Base-by-base conservation (phyloP, 2,329 filamentous ascomycete genomes). In the Microsporum canis region DNA sequence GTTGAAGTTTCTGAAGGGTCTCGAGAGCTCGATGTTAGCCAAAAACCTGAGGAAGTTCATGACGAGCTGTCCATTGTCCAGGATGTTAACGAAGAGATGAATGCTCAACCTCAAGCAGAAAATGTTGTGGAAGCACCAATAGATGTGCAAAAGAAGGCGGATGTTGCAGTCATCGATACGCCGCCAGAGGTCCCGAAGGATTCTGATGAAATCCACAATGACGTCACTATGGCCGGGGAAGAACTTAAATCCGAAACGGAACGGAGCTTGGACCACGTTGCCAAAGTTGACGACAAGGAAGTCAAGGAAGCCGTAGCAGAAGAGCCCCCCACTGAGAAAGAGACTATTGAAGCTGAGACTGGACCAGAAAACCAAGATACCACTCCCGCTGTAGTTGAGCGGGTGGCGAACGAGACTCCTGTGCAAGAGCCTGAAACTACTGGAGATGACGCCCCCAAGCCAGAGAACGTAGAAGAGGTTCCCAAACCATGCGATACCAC, bases 231-330 rank as follows among this genome's bases (percentile, higher is more conserved):
- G 10, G 1, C 34, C 8, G 8, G 2, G 55, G 55, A 57, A 23
- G 55, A 57, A 57, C 33, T 33, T 39, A 57, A 57, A 57, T 41
- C 55, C 55, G 55, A 57, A 31, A 2, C 33, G 27, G 31, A 57
- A 34, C 7, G 39, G 55, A 39, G 31, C 14, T 39, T 27, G 55
- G 34, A 38, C 23, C 53, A 34, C 29, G 29, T 10, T 23, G 31
- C 10, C 14, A 34, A 34, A 36, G 53, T 33, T 34, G 29, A 56
- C 17, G 36, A 58, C n/a, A 58, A 58, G 38, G 23, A 29, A 27
- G 5, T 31, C 10, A 39, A 47, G 29, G 39, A 43, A 43, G 29
- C 8, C 4, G 31, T 51, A 8, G 41, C 39, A 27, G 41, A 60
- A 34, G 31, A n/a, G 14, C n/a, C 49, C 5, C 29, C 17, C 10